A percentile compares a stretch with the other conserved stretches of the same genome.
phyloP scores from a whole-genome alignment of 2,329 filamentous ascomycete species.

The Capronia americana region DNA sequence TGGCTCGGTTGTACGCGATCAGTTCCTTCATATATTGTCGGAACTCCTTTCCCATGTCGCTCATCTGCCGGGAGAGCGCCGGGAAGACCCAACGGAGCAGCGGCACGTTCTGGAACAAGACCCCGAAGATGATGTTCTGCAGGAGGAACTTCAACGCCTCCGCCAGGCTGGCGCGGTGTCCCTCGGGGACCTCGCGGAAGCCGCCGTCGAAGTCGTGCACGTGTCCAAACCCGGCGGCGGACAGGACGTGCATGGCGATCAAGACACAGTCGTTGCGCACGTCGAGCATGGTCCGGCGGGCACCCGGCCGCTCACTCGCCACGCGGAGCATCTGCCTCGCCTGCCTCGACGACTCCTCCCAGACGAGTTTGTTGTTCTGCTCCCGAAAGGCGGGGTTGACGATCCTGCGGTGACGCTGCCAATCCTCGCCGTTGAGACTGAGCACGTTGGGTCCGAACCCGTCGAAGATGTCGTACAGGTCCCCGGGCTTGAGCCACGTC shows the following conservation, averaged over 20 bases:
- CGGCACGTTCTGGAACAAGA: constrained; percentile 32
- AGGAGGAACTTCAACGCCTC: constrained; percentile 38
- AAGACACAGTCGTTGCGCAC: constrained; percentile 45
- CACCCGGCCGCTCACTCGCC: neutral
- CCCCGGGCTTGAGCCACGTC: constrained; percentile 28
- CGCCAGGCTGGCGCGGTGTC: constrained; percentile 40
- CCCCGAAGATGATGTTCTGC: constrained; percentile 33
- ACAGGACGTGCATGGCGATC: constrained; percentile 48
- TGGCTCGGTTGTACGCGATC: constrained; percentile 25
- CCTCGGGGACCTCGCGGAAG: constrained; percentile 23
- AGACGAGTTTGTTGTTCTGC: constrained; percentile 50
- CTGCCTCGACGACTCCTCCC: constrained; percentile 47
- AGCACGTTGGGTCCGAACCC: constrained; percentile 28
- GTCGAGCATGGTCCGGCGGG: constrained; percentile 15
- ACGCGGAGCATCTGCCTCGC: constrained; percentile 43
- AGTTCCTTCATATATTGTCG: constrained; percentile 34
- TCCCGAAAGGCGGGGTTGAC: constrained; percentile 55
- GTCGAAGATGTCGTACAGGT: constrained; percentile 33
- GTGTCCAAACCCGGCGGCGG: constrained; percentile 47
- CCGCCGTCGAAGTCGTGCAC: constrained; percentile 29
- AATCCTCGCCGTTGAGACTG: constrained; percentile 42
- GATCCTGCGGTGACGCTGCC: constrained; percentile 54
- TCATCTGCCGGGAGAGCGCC: constrained; percentile 38
- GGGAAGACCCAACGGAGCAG: constrained; percentile 41
- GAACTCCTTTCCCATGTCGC: constrained; percentile 21